Evolutionary conservation across 768 basidiomycete genomes (phyloP).

Genomic region (Udeniomyces megalosporus): DNA sequence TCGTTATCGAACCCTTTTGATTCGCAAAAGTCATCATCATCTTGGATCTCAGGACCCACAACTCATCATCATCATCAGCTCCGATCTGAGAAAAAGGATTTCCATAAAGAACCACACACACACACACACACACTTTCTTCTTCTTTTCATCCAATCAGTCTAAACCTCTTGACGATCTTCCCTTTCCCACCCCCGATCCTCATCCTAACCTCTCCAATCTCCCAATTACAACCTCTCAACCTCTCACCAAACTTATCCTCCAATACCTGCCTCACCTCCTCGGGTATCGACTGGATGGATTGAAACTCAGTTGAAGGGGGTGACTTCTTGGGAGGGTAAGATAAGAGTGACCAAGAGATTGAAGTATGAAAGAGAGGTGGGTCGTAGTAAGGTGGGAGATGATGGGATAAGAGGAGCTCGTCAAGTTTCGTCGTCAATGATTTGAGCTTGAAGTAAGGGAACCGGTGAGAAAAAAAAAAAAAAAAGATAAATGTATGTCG

Average conservation of each 20-base stretch:
- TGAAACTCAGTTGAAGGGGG: not conserved
- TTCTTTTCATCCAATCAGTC: too few relatives aligned
- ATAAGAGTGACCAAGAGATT: constrained; percentile 9
- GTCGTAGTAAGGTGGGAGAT: constrained; percentile 6
- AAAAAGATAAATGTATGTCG: too few relatives aligned
- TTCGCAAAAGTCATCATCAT: not conserved
- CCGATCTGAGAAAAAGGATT: not conserved
- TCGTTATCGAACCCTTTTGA: not conserved
- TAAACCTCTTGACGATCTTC: too few relatives aligned
- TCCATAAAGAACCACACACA: not conserved
- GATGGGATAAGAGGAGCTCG: not conserved
- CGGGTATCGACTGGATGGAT: too few relatives aligned
- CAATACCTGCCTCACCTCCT: not conserved
- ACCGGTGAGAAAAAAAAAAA: too few relatives aligned
- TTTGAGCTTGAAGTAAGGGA: not conserved
- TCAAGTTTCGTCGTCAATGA: not conserved
- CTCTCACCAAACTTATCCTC: too few relatives aligned
- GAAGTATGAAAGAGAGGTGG: constrained; percentile 12
- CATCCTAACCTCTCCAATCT: not conserved
- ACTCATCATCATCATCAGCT: not conserved
- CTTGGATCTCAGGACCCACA: too few relatives aligned
- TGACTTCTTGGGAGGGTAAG: not conserved
- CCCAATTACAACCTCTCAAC: not conserved
- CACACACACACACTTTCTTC: not conserved
- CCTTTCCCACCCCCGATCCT: not conserved